Conservation (phyloP, 495 filamentous ascomycete genomes). For the Xylaria scruposa region DNA sequence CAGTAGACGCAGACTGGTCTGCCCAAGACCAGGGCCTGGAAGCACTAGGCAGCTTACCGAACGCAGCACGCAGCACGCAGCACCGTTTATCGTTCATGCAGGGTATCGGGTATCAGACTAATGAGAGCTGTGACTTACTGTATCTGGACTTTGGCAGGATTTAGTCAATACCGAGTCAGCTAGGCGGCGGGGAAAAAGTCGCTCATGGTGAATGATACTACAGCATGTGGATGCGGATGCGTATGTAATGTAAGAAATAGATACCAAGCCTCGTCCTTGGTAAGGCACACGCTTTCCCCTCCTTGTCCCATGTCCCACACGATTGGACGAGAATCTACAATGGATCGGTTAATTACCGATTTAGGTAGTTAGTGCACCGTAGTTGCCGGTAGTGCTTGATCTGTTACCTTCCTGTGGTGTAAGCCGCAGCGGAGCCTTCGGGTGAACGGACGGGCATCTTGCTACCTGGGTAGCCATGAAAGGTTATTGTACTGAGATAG, state of each 20-base stretch:
- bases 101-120: neutral
- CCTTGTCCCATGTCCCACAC: neutral
- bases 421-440: constrained; percentile 9
- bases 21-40: neutral
- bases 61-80: neutral
- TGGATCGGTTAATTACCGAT: neutral
- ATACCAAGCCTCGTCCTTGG: constrained; percentile 4
- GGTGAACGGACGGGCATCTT: constrained; percentile 21
- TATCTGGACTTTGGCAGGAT: neutral
- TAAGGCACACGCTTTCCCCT: neutral
- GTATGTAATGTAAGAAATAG: constrained; percentile 5
- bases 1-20: neutral
- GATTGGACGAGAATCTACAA: constrained; percentile 2
- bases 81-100: neutral
- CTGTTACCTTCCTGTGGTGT: neutral
- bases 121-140: constrained; percentile 16
- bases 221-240: neutral
- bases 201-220: neutral
- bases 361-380: neutral
- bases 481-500: too few relatives aligned
- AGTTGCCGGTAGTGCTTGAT: neutral
- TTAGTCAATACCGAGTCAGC: neutral
- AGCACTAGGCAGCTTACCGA: neutral
- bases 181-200: constrained; percentile 3
- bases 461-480: neutral